Evolutionary conservation across 192 early-diverging fungal species (phyloP).

Genomic region (Paraglomus occultum): DNA sequence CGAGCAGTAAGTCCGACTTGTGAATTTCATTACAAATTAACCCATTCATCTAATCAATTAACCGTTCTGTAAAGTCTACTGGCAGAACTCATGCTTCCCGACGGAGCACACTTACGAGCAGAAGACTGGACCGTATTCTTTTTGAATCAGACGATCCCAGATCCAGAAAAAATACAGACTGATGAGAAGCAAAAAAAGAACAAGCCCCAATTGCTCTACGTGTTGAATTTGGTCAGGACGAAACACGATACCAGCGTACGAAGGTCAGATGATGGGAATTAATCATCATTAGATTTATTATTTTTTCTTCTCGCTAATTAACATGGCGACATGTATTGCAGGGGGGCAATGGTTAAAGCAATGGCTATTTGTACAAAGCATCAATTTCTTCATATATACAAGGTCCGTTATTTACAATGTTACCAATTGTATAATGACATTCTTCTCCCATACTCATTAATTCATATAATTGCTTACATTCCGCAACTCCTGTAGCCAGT

Average conservation of each 20-base stretch:
- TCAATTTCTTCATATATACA: conserved; percentile 89
- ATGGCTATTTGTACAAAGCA: conserved; percentile 92
- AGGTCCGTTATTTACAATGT: conserved; percentile 38
- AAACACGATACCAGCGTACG: conserved; percentile 81
- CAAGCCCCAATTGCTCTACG: conserved; percentile 76
- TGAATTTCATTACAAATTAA: background rate
- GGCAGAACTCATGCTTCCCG: conserved; percentile 96
- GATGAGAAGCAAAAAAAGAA: conserved; percentile 27
- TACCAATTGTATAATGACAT: background rate
- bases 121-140: conserved; percentile 96
- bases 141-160: conserved; percentile 70
- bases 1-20: conserved; percentile 60
- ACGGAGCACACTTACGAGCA: conserved; percentile 89
- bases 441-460: background rate
- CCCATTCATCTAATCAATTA: background rate
- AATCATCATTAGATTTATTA: background rate
- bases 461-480: background rate
- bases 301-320: background rate
- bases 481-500: conserved; percentile 60
- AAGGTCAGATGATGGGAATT: conserved; percentile 36
- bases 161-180: conserved; percentile 37
- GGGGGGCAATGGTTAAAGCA: conserved; percentile 90
- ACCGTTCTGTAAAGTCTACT: conserved; percentile 53
- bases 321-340: conserved; percentile 25
- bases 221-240: conserved; percentile 89